These are phyloP conservation scores for Hypericum perforatum DNA, from an alignment of 345 rosid genomes.

Conservation along the genomic window DNA sequence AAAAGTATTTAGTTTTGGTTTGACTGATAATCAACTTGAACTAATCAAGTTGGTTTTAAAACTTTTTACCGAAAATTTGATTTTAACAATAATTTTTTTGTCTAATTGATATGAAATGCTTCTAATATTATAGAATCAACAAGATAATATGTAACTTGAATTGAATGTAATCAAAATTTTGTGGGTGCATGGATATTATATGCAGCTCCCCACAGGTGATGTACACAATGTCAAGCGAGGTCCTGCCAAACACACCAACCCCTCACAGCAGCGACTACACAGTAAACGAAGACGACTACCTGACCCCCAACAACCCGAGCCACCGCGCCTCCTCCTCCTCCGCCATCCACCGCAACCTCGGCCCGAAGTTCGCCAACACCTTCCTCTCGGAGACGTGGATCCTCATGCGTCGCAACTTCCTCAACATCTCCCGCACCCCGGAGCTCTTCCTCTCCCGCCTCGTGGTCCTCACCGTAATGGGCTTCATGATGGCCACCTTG, in stretches of 20 bases:
- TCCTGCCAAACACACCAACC: constrained; percentile 39
- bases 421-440: constrained; percentile 51
- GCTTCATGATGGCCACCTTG: constrained; percentile 71
- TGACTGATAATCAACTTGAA: no score
- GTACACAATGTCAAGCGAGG: constrained; percentile 36
- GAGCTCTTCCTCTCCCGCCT: constrained; percentile 66
- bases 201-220: constrained; percentile 41
- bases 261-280: constrained; percentile 72
- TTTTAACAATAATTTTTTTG: no score
- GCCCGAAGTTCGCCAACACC: constrained; percentile 42
- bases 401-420: constrained; percentile 59
- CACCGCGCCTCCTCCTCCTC: background rate
- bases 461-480: constrained; percentile 53
- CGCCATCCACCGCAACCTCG: constrained; percentile 6
- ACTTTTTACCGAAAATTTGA: no score
- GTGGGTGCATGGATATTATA: background rate
- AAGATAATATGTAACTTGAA: no score
- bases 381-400: constrained; percentile 47
- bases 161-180: no score
- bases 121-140: no score
- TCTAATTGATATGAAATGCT: no score
- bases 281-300: constrained; percentile 51
- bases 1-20: no score
- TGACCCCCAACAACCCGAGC: constrained; percentile 21
- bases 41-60: no score